Evolutionary conservation across 2,329 filamentous ascomycete genomes (phyloP).

Genomic region (Amauroascus verrucosus): DNA sequence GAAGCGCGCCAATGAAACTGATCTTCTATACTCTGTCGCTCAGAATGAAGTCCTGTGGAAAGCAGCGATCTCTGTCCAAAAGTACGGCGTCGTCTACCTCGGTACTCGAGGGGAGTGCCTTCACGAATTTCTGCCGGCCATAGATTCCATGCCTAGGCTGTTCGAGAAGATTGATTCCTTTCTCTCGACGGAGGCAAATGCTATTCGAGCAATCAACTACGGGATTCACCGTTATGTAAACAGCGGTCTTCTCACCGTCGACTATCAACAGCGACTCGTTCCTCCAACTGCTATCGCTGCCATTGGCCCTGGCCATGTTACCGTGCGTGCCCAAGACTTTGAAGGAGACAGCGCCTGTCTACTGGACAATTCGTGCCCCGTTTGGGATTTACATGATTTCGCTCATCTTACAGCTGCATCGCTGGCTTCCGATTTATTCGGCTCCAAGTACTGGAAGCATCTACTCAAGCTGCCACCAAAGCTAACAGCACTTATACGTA

Average conservation of each 20-base stretch:
- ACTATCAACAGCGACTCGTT: neutral
- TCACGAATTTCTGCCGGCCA: neutral
- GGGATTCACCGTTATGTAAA: conserved; percentile 5
- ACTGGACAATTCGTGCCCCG: neutral
- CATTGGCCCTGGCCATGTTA: conserved; percentile 3
- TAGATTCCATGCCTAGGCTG: neutral
- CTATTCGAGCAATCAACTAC: conserved; percentile 9
- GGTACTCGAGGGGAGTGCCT: conserved; percentile 9
- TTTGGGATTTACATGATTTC: conserved; percentile 11
- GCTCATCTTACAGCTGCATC: conserved; percentile 9
- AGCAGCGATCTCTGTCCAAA: conserved; percentile 3
- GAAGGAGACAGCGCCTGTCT: neutral
- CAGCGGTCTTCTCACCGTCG: conserved; percentile 4
- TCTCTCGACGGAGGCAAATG: neutral
- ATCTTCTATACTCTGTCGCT: neutral
- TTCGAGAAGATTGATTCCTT: conserved; percentile 3
- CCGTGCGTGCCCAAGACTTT: conserved; percentile 1
- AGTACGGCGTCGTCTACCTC: conserved; percentile 9
- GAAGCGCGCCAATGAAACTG: neutral
- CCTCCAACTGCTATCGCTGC: conserved; percentile 5
- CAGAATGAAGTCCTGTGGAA: conserved; percentile 3
- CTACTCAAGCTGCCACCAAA: conserved; percentile 1
- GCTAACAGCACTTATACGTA: conserved; percentile 4
- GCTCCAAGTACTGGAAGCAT: conserved; percentile 8
- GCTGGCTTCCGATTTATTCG: conserved; percentile 3